Evolutionary conservation across 768 basidiomycete genomes (phyloP), one percentile per base, ranked within the genome.

Genomic region (Termitomyces sp.): DNA sequence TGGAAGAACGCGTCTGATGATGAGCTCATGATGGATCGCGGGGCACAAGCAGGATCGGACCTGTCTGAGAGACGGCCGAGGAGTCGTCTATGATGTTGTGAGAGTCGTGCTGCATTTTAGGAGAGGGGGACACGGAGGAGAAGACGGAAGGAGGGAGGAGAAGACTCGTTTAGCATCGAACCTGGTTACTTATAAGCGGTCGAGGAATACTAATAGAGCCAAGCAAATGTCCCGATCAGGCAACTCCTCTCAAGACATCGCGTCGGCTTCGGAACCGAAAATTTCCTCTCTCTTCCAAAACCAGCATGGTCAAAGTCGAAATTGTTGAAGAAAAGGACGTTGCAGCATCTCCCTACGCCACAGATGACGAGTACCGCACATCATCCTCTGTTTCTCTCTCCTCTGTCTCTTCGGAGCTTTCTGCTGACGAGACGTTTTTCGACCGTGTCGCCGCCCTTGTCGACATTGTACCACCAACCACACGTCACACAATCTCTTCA

Each of bases 381-480:
- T 82, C 79, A 53, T 87, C 81, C 47, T 80, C 86, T 15, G 80
- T 79, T 59, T 91, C 88, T n/a, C 80, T 94, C 62, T 86, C 89
- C 21, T 91, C 91, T 56, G 73, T 91, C 57, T 82, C 83, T 35
- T 93, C 91, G 3, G 85, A 91, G 51, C 67, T 75, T 45, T 82
- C 82, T 58, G 75, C 73, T 60, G 85, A 94, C 64, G 96, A 99
- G 75, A 83, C 94, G 43, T 60, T 97, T 64, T 77, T 86, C 61
- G 94, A 98, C 76, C 91, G 96, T 57, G 62, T 99, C 66, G 79
- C 80, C 57, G 96, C 96, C 26, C 87, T 99, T 70, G 89, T 89
- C 64, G 96, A 99, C 78, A 98, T 99, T 67, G 85, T 99, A 5
- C 89, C 95, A 7, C 97, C 97, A 23, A 75, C 87, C 9, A 95